A percentile compares a stretch with the other conserved stretches of the same genome.
Conservation (phyloP, 495 filamentous ascomycete genomes). For the Aspergillus panamensis region DNA sequence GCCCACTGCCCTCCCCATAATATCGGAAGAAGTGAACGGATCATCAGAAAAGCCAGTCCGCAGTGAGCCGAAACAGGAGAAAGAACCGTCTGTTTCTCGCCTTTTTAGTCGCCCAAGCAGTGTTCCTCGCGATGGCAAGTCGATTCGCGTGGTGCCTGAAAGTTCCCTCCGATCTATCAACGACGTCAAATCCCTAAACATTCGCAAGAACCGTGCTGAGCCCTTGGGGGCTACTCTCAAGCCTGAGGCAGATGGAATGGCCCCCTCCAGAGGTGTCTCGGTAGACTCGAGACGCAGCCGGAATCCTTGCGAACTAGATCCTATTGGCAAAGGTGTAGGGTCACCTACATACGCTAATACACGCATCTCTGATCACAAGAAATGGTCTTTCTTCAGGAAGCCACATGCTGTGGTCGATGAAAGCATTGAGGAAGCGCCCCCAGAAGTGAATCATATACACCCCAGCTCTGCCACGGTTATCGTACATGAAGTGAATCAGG, state of each 20-base stretch:
- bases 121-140: slow-evolving; percentile 28
- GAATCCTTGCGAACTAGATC: slow-evolving; percentile 25
- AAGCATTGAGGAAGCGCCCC: slow-evolving; percentile 16
- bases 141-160: slow-evolving; percentile 49
- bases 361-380: slow-evolving; percentile 48
- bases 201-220: slow-evolving; percentile 47
- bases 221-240: not conserved
- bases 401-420: slow-evolving; percentile 40
- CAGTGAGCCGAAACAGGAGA: not conserved
- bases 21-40: slow-evolving; percentile 37
- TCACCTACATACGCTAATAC: slow-evolving; percentile 25
- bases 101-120: not conserved
- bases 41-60: not conserved
- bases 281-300: slow-evolving; percentile 20
- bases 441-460: slow-evolving; percentile 22
- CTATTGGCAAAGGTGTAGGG: slow-evolving; percentile 31
- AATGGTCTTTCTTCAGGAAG: slow-evolving; percentile 65
- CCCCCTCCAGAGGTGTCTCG: slow-evolving; percentile 10
- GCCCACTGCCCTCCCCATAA: slow-evolving; percentile 46
- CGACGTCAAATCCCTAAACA: slow-evolving; percentile 48
- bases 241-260: not conserved
- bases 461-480: slow-evolving; percentile 29
- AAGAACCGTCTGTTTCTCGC: not conserved
- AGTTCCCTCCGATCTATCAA: slow-evolving; percentile 40
- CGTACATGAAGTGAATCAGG: slow-evolving; percentile 21